Base-by-base conservation (phyloP, 1,139 yeast genomes). In the Candida freyschussii region DNA sequence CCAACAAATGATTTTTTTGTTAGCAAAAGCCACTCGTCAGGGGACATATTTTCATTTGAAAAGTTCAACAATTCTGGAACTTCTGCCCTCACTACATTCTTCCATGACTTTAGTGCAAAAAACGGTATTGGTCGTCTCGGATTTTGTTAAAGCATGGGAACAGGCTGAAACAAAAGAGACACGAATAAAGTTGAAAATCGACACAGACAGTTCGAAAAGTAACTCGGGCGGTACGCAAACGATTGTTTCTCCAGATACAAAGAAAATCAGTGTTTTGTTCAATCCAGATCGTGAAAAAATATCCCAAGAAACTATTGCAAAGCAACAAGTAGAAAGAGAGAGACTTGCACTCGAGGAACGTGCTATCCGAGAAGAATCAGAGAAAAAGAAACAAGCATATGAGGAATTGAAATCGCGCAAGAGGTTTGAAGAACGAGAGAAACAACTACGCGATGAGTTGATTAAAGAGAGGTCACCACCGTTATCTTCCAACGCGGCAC, bases 1-100 rank as follows among this genome's bases (percentile, higher is more conserved):
- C 45, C 75, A 75, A 10, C 62, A 71, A 13, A 50, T 76, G 16
- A 56, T 75, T 23, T 74, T 79, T 7, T 64, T 66, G 7, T 58
- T 75, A 24, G 62, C 76, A 0, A 62, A 73, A 36, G 63, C 69
- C 23, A 59, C 76, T 2, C 59, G 78, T 28, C 68, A 67, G 40
- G 69, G 67, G 26, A 56, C 75, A 1, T 41, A 41, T 17, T 60
- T 60, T 44, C 63, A 59, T 18, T 56, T 61, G 7, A 62, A 60
- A 32, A 48, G 62, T 4, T 65, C 67, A 30, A 60, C 53, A 27
- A 50, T 69, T 5, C 40, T 51, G 12, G 78, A 72, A 30, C 60
- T 72, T 30, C 40, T 45, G 15, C 52, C 49, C 27, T 48, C 47
- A 6, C 41, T 55, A 4, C 37, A 37, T 6, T 55, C 52, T 7